Conservation (phyloP, 2,329 filamentous ascomycete genomes). For the Diaporthe eres region DNA sequence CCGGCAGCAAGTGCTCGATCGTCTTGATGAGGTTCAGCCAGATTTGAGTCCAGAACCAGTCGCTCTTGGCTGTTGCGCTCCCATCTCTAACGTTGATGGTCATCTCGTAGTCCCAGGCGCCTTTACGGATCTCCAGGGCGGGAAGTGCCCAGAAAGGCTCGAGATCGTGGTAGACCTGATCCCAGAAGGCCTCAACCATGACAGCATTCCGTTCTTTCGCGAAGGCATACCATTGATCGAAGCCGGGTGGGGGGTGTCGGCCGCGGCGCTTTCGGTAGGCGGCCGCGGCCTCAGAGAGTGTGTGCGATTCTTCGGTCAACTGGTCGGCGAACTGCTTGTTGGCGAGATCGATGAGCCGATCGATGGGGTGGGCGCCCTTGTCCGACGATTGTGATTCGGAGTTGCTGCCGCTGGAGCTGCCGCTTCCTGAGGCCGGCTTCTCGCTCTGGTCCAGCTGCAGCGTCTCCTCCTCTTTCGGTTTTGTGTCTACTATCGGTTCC, state of each 20-base stretch:
- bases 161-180: constrained; percentile 75
- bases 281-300: constrained; percentile 65
- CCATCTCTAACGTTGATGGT: constrained; percentile 70
- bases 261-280: constrained; percentile 70
- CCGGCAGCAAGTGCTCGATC: constrained; percentile 70
- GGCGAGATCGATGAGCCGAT: constrained; percentile 62
- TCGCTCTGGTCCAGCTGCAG: constrained; percentile 30
- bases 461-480: constrained; percentile 27
- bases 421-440: constrained; percentile 3
- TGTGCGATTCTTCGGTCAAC: constrained; percentile 61
- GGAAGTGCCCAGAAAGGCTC: constrained; percentile 71
- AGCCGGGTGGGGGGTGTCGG: constrained; percentile 75
- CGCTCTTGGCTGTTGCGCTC: constrained; percentile 64
- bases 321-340: constrained; percentile 58
- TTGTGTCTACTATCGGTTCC: constrained; percentile 32
- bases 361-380: constrained; percentile 61
- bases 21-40: constrained; percentile 68
- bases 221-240: constrained; percentile 71
- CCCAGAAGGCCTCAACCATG: constrained; percentile 74
- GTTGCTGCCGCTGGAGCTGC: constrained; percentile 21
- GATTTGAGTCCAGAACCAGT: constrained; percentile 72
- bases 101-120: constrained; percentile 71
- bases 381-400: constrained; percentile 6
- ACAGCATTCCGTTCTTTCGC: constrained; percentile 66
- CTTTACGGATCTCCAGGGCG: constrained; percentile 59